Conservation (phyloP, 257 asterid genomes). For the Voacanga thouarsii region DNA sequence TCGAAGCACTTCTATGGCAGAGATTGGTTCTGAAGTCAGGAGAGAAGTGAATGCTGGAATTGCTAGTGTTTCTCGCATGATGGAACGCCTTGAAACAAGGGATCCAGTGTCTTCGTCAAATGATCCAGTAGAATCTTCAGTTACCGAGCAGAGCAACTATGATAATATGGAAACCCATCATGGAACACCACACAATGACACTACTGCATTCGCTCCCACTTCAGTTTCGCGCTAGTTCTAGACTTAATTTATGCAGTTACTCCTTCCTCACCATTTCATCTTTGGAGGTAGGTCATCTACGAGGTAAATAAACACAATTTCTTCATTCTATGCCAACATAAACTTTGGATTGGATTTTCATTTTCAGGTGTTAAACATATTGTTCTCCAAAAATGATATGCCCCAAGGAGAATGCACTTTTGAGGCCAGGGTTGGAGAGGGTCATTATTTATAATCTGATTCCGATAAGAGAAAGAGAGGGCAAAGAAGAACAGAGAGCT, state of each 20-base stretch:
- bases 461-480: not conserved
- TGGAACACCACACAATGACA: constrained; percentile 29
- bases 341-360: not conserved
- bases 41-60: constrained; percentile 78
- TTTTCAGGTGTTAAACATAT: constrained; percentile 2
- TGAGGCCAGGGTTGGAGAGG: not conserved
- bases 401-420: not conserved
- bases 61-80: constrained; percentile 81
- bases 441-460: not conserved
- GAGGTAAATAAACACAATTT: constrained; percentile 7
- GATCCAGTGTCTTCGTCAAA: constrained; percentile 32
- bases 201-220: constrained; percentile 48
- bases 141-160: constrained; percentile 34
- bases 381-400: constrained; percentile 10
- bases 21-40: constrained; percentile 68
- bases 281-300: constrained; percentile 53
- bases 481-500: not conserved
- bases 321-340: not conserved
- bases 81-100: constrained; percentile 80
- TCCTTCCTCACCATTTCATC: constrained; percentile 63
- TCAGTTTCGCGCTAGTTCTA: constrained; percentile 36
- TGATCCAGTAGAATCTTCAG: constrained; percentile 36
- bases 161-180: constrained; percentile 25
- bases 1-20: constrained; percentile 71
- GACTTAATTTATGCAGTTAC: constrained; percentile 23